Conservation (phyloP, 75 land plant genomes). For the Pinus tabuliformis region DNA sequence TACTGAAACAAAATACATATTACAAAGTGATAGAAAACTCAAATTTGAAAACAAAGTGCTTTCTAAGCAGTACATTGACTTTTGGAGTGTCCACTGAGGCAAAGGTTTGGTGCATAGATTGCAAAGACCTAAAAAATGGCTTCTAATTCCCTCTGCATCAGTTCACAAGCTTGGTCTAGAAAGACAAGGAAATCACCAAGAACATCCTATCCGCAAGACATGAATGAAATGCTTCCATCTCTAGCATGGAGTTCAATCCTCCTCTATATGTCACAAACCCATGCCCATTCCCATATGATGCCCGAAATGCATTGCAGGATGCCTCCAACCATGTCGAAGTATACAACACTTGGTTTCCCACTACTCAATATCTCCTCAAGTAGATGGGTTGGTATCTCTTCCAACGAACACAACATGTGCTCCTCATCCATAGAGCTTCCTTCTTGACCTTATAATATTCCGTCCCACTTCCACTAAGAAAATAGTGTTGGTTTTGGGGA, state of each 20-base stretch:
- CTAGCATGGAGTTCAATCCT: slow-evolving; percentile 65
- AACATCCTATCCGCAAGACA: slow-evolving; percentile 48
- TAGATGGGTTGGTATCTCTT: slow-evolving; percentile 75
- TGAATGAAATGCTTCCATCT: slow-evolving; percentile 59
- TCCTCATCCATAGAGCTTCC: slow-evolving; percentile 11
- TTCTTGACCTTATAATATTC: no score
- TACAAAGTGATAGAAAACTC: background rate
- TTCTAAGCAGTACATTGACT: slow-evolving; percentile 68
- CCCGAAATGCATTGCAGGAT: slow-evolving; percentile 56
- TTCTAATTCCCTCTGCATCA: slow-evolving; percentile 84
- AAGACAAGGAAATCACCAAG: slow-evolving; percentile 24
- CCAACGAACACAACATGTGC: slow-evolving; percentile 23
- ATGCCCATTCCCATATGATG: slow-evolving; percentile 17
- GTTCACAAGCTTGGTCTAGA: slow-evolving; percentile 38
- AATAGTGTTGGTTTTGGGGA: no score
- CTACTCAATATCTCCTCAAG: slow-evolving; percentile 62
- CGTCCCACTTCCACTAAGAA: no score
- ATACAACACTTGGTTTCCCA: slow-evolving; percentile 51
- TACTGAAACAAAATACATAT: background rate
- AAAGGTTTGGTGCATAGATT: slow-evolving; percentile 61
- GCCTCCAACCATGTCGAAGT: slow-evolving; percentile 73
- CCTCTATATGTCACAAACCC: slow-evolving; percentile 23
- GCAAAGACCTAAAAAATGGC: slow-evolving; percentile 76
- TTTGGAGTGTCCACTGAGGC: slow-evolving; percentile 50
- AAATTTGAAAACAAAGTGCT: background rate